Evolutionary conservation across 257 asterid species (phyloP).

Genomic region (Scutellaria baicalensis): DNA sequence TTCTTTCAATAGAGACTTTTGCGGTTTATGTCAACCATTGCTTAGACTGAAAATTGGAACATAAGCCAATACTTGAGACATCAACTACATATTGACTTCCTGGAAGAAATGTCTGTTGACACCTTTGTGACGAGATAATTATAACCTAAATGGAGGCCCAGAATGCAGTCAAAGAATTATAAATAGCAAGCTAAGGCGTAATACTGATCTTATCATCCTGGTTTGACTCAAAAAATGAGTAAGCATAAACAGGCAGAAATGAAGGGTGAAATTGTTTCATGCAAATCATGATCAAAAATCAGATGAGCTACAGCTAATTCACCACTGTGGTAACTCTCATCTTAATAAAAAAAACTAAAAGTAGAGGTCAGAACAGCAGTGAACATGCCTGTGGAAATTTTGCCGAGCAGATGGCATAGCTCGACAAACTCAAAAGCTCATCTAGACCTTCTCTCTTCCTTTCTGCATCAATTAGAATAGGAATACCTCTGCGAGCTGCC

Average conservation of each 20-base stretch:
- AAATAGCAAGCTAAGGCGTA: not conserved
- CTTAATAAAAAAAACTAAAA: not conserved
- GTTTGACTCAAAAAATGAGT: not conserved
- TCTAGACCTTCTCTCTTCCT: constrained; percentile 85
- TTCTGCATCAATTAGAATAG: constrained; percentile 86
- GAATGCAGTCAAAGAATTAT: not conserved
- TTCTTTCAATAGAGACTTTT: not conserved
- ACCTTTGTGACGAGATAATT: not conserved
- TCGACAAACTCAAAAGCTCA: constrained; percentile 65
- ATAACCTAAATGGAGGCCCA: not conserved
- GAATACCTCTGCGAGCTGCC: constrained; percentile 87
- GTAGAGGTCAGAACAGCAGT: not conserved
- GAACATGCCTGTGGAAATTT: constrained; percentile 88
- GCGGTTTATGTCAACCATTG: not conserved
- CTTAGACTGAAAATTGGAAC: not conserved
- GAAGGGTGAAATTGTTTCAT: not conserved
- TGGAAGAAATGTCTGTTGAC: not conserved
- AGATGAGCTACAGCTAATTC: not conserved
- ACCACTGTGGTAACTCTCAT: not conserved
- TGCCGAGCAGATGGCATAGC: constrained; percentile 73
- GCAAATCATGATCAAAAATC: not conserved
- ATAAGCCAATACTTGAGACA: not conserved
- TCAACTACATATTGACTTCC: not conserved
- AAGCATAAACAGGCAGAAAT: not conserved
- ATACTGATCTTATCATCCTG: too few species aligned